Base-by-base conservation (phyloP, 148 eudicot species). In the Silene uniflora region DNA sequence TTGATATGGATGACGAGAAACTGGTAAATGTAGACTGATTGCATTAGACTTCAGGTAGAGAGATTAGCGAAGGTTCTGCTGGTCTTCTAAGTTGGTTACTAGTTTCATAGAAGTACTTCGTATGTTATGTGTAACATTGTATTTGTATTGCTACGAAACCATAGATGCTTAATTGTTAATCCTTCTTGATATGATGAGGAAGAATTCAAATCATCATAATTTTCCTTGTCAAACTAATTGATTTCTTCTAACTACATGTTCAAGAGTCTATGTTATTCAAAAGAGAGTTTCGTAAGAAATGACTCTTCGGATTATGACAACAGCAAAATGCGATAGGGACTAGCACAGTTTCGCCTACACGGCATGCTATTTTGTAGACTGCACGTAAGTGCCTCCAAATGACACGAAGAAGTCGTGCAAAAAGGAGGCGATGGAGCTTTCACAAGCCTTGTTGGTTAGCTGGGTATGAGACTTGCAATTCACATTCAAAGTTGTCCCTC, bases 1-100 rank as follows among this genome's bases (percentile, higher is more conserved):
- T 93, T 74, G 98, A 93, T 56, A 90, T 91, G 22, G 98, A 93
- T 44, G 98, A 93, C 74, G 98, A 91, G 80, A 93, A 91, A 89
- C 82, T 93, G 75, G 90, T 87, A 25, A 73, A 90, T 52, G 60
- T 75, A 52, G 97, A 93, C 18, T 93, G 82, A 85, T 71, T 23
- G 66, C 66, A 10, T 23, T 23, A 6, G 25, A 62, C 32, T 21
- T 39, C 9, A 39, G 44, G 39, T 35, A 35, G 39, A 35, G 4
- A 35, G 5, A 35, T 35, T 35, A 47, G 5, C 14, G 54, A 49
- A 49, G 55, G 17, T 52, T 52, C 56, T 52, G 56, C 56, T 52
- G 56, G 56, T 0, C 4, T 52, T 52, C 56, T 16, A 18, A 52
- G 56, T 52, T 52, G 56, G 56, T 13, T 52, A 52, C 56, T 52